phyloP scores from a whole-genome alignment of 177 flowering plant species.

The Vitis hybrid region DNA sequence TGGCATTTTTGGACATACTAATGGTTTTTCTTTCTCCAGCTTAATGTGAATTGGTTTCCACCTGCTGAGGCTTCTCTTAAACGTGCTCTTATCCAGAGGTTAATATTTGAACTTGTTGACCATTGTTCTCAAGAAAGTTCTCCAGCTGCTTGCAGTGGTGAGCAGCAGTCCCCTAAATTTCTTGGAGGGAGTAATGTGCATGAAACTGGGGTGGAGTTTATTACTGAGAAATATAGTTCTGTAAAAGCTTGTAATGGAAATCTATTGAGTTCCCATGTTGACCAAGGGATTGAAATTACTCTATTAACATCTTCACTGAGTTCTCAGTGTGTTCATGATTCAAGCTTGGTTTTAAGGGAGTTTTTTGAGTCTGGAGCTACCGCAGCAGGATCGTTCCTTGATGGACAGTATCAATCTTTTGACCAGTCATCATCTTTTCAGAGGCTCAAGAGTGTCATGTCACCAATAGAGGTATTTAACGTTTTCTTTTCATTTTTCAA shows the following conservation, averaged over 20 bases:
- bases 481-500: background rate
- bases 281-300: constrained; percentile 44
- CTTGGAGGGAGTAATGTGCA: constrained; percentile 21
- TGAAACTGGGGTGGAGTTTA: constrained; percentile 35
- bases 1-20: background rate
- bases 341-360: constrained; percentile 49
- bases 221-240: constrained; percentile 27
- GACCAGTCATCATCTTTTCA: constrained; percentile 31
- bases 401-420: constrained; percentile 30
- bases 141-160: constrained; percentile 26
- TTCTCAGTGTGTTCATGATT: constrained; percentile 30
- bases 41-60: constrained; percentile 71
- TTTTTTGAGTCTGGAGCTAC: constrained; percentile 41
- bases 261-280: constrained; percentile 22
- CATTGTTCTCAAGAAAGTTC: constrained; percentile 28
- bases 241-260: constrained; percentile 22
- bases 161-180: constrained; percentile 20
- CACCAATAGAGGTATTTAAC: constrained; percentile 50
- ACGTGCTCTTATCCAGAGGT: constrained; percentile 59
- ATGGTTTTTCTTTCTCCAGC: constrained; percentile 43
- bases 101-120: constrained; percentile 54
- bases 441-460: constrained; percentile 24
- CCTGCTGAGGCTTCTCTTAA: constrained; percentile 85
- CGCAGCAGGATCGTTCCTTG: constrained; percentile 31
- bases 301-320: constrained; percentile 38